These are phyloP conservation scores for Rauvolfia tetraphylla DNA, from an alignment of 257 asterid species.

Conservation along the genomic window DNA sequence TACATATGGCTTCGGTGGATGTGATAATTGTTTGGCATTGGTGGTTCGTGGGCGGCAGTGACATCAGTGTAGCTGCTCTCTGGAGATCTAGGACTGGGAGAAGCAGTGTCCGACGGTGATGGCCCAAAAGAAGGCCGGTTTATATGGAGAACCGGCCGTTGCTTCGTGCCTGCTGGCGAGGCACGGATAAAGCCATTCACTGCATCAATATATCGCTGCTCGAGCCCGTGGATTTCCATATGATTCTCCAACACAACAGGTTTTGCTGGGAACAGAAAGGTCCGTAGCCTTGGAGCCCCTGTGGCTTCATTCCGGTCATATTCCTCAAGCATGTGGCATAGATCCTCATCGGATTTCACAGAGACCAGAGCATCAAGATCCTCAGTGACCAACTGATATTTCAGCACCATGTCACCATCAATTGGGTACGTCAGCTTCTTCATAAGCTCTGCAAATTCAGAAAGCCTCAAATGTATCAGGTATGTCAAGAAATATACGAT, in stretches of 20 bases:
- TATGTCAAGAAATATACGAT: not conserved
- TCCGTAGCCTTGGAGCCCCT: conserved; percentile 50
- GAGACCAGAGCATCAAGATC: conserved; percentile 84
- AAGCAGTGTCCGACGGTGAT: conserved; percentile 45
- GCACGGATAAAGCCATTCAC: conserved; percentile 52
- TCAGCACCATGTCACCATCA: conserved; percentile 71
- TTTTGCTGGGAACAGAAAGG: conserved; percentile 65
- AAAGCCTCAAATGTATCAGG: not conserved
- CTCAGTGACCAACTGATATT: conserved; percentile 67
- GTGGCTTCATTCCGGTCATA: conserved; percentile 40
- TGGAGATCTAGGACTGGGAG: conserved; percentile 46
- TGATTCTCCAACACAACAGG: conserved; percentile 38
- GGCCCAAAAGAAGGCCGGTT: conserved; percentile 30
- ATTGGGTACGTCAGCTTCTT: conserved; percentile 60
- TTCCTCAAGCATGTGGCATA: conserved; percentile 71
- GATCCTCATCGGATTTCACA: conserved; percentile 71
- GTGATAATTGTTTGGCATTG: conserved; percentile 12
- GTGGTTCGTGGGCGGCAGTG: conserved; percentile 18
- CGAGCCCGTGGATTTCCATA: conserved; percentile 30
- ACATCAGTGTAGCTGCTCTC: conserved; percentile 46
- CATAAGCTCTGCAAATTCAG: conserved; percentile 51
- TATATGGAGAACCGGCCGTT: conserved; percentile 25
- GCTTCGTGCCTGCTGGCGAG: conserved; percentile 14
- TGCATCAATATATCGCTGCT: conserved; percentile 73
- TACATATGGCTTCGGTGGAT: conserved; percentile 37